Conservation (phyloP, 257 asterid species). For the Osmanthus fragrans region DNA sequence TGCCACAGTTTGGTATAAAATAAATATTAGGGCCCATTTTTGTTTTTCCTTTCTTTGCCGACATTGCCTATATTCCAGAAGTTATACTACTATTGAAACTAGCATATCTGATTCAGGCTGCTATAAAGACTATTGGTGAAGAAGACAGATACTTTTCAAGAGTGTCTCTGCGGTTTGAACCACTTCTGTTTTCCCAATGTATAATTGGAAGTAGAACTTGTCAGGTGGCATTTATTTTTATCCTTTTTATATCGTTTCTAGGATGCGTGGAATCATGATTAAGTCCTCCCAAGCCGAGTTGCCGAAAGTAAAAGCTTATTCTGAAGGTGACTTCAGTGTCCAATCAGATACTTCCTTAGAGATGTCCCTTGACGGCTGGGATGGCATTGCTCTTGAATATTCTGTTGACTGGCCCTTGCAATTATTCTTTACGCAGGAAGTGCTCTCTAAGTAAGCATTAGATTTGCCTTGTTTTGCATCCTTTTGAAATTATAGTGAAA, state of each 20-base stretch:
- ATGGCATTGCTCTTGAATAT: conserved; percentile 89
- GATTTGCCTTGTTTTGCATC: conserved; percentile 17
- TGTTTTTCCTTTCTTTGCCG: conserved; percentile 6
- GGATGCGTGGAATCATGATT: conserved; percentile 77
- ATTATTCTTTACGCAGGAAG: conserved; percentile 87
- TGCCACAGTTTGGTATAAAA: conserved; percentile 1
- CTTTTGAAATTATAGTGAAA: conserved; percentile 17
- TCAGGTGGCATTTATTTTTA: conserved; percentile 19
- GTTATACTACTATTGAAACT: conserved; percentile 24
- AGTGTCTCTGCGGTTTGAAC: conserved; percentile 74
- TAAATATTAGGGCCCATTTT: neutral
- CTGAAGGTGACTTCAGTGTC: conserved; percentile 25
- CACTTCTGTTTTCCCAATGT: conserved; percentile 17
- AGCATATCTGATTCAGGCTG: conserved; percentile 64
- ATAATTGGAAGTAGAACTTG: conserved; percentile 10
- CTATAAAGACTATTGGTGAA: conserved; percentile 89
- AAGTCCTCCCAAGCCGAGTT: conserved; percentile 66
- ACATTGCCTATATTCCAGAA: conserved; percentile 21
- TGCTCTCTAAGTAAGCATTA: conserved; percentile 81
- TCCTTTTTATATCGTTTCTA: conserved; percentile 32
- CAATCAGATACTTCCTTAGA: conserved; percentile 62
- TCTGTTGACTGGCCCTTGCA: conserved; percentile 97
- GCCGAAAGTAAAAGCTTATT: conserved; percentile 62
- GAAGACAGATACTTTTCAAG: conserved; percentile 89
- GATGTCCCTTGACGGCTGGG: conserved; percentile 93